phyloP scores from a whole-genome alignment of 2,329 filamentous ascomycete genomes.

The Cladosporium velox region DNA sequence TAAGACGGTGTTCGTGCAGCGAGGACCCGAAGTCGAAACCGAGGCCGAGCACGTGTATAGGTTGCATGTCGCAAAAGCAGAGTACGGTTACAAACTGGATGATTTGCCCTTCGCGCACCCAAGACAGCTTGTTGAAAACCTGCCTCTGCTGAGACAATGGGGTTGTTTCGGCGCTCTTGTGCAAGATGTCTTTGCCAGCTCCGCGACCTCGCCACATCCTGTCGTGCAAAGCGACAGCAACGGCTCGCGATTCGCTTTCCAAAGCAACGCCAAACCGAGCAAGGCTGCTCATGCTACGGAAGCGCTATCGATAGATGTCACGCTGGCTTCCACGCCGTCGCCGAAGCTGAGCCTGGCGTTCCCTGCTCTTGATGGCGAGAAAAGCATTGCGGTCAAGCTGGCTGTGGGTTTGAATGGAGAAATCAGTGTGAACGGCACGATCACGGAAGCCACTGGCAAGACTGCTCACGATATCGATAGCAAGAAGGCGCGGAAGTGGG shows the following conservation, averaged over 20 bases:
- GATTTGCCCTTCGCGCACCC: slow-evolving; percentile 78
- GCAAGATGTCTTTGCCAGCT: slow-evolving; percentile 35
- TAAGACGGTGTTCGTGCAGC: slow-evolving; percentile 20
- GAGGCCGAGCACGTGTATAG: slow-evolving; percentile 54
- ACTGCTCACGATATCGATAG: slow-evolving; percentile 32
- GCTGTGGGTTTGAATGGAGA: slow-evolving; percentile 23
- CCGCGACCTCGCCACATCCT: background rate
- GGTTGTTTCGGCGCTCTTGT: slow-evolving; percentile 68
- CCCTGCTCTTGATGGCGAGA: slow-evolving; percentile 51
- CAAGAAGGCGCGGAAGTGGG: slow-evolving; percentile 40
- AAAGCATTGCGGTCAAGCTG: slow-evolving; percentile 52
- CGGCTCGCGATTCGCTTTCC: background rate
- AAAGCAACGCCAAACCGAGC: background rate
- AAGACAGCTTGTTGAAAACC: slow-evolving; percentile 69
- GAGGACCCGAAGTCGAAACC: slow-evolving; percentile 21
- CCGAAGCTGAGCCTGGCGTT: slow-evolving; percentile 34
- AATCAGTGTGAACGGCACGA: slow-evolving; percentile 13
- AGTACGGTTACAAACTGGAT: slow-evolving; percentile 67
- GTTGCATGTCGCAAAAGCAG: slow-evolving; percentile 70
- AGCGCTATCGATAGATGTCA: slow-evolving; percentile 34
- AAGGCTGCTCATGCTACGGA: slow-evolving; percentile 6
- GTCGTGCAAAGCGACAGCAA: background rate
- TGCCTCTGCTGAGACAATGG: slow-evolving; percentile 76
- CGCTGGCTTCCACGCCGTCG: slow-evolving; percentile 37
- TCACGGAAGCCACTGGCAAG: slow-evolving; percentile 32